These are phyloP conservation scores for Aspergillus latus DNA, from an alignment of 2,329 filamentous ascomycete genomes.

Conservation along the genomic window DNA sequence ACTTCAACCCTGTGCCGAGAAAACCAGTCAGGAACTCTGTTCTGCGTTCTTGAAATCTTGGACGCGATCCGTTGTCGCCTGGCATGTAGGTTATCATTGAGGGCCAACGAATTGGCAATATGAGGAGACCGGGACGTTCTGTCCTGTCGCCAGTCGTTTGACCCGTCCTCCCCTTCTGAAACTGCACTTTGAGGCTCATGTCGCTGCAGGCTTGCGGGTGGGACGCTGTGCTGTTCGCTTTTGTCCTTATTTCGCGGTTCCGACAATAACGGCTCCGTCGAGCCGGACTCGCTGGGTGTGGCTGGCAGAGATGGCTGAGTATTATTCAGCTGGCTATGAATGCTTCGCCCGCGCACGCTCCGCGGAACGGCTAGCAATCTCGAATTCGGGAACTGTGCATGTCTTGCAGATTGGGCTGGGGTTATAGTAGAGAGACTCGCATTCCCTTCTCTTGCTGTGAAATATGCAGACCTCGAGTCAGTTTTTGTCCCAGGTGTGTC, in stretches of 20 bases:
- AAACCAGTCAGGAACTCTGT: constrained; percentile 36
- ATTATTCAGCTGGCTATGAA: constrained; percentile 20
- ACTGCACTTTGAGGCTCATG: constrained; percentile 36
- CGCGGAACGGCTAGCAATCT: constrained; percentile 8
- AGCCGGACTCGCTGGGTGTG: constrained; percentile 33
- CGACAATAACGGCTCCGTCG: constrained; percentile 36
- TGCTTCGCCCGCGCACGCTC: constrained; percentile 19
- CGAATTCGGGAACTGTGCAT: constrained; percentile 2
- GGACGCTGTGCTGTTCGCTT: constrained; percentile 18
- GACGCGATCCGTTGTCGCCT: constrained; percentile 42
- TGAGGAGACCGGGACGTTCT: constrained; percentile 24
- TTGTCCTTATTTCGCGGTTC: constrained; percentile 23
- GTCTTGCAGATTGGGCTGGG: constrained; percentile 18
- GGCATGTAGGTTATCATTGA: constrained; percentile 45
- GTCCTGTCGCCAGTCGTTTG: constrained; percentile 18
- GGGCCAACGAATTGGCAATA: constrained; percentile 46
- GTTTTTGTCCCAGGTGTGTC: constrained; percentile 15
- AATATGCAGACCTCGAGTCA: constrained; percentile 30
- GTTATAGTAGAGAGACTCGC: constrained; percentile 21
- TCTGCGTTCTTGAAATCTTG: constrained; percentile 38
- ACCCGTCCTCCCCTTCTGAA: constrained; percentile 22
- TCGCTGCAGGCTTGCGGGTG: constrained; percentile 28
- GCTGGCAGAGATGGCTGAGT: constrained; percentile 25
- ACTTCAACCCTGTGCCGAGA: constrained; percentile 47
- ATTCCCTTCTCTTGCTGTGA: constrained; percentile 32